Evolutionary conservation across 192 early-diverging fungal genomes (phyloP).

Genomic region (Podila clonocystis): DNA sequence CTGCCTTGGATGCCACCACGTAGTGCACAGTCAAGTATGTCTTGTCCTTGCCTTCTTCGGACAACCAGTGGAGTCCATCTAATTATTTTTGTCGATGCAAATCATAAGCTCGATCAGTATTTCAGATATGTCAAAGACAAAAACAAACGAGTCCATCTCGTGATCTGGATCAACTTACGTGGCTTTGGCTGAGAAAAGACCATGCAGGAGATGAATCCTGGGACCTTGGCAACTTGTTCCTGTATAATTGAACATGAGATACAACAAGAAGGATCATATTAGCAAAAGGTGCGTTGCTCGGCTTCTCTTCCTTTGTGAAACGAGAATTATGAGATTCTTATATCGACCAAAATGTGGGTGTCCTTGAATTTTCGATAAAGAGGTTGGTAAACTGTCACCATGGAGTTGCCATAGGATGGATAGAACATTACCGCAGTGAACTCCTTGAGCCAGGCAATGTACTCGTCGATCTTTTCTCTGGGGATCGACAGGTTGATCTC

Average conservation of each 20-base stretch:
- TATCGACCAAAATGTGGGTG: too few relatives aligned
- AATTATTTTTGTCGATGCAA: not conserved
- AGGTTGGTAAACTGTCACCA: too few relatives aligned
- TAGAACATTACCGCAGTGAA: conserved; percentile 52
- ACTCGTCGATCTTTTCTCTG: conserved; percentile 54
- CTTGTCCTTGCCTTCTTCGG: conserved; percentile 46
- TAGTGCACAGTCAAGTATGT: conserved; percentile 52
- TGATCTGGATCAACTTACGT: conserved; percentile 12
- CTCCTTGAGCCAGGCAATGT: conserved; percentile 55
- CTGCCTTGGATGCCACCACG: conserved; percentile 38
- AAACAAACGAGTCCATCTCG: not conserved
- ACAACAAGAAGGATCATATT: not conserved
- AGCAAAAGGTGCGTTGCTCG: not conserved
- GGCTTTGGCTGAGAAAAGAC: conserved; percentile 51
- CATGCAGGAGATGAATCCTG: conserved; percentile 47
- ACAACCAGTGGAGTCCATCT: conserved; percentile 50
- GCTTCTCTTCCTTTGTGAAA: too few relatives aligned
- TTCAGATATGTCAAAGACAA: not conserved
- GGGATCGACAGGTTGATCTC: conserved; percentile 69
- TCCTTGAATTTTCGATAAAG: too few relatives aligned
- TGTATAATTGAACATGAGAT: conserved; percentile 5
- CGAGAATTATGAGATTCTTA: too few relatives aligned
- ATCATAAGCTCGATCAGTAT: not conserved
- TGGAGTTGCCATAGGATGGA: too few relatives aligned
- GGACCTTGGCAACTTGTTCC: conserved; percentile 39